Conservation (phyloP, 2,329 filamentous ascomycete species). For the Dothistroma septosporum region DNA sequence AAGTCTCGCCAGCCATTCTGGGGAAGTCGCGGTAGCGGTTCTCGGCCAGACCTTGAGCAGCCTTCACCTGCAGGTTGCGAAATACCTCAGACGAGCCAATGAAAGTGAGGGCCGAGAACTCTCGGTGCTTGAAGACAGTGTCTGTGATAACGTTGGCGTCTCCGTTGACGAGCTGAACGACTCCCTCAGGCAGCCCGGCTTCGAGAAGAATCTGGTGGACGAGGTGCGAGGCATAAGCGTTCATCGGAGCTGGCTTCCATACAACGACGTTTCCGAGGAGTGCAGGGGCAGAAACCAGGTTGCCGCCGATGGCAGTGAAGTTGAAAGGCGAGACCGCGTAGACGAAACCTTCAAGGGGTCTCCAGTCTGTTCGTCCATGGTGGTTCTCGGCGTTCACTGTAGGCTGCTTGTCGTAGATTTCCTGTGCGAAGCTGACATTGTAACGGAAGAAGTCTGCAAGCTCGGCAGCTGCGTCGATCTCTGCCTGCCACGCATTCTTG, state of each 20-base stretch:
- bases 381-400: constrained; percentile 74
- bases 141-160: constrained; percentile 78
- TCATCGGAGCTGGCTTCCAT: constrained; percentile 87
- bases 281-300: constrained; percentile 75
- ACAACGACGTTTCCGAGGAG: constrained; percentile 89
- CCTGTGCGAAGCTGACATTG: constrained; percentile 87
- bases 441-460: constrained; percentile 82
- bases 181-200: constrained; percentile 78
- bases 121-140: constrained; percentile 66
- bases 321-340: constrained; percentile 94
- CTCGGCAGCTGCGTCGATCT: constrained; percentile 92
- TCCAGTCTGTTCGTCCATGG: constrained; percentile 87
- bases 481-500: constrained; percentile 96
- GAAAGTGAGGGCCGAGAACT: constrained; percentile 85
- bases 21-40: constrained; percentile 80
- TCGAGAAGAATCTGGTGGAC: constrained; percentile 87
- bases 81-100: constrained; percentile 89
- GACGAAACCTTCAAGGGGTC: constrained; percentile 87
- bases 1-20: constrained; percentile 81
- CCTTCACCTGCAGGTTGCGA: constrained; percentile 78
- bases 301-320: constrained; percentile 89
- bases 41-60: constrained; percentile 72
- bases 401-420: constrained; percentile 82
- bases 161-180: constrained; percentile 88
- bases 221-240: constrained; percentile 81